Conservation (phyloP, 1,284 basidiomycete species). For the Cryptococcus maquisensis region DNA sequence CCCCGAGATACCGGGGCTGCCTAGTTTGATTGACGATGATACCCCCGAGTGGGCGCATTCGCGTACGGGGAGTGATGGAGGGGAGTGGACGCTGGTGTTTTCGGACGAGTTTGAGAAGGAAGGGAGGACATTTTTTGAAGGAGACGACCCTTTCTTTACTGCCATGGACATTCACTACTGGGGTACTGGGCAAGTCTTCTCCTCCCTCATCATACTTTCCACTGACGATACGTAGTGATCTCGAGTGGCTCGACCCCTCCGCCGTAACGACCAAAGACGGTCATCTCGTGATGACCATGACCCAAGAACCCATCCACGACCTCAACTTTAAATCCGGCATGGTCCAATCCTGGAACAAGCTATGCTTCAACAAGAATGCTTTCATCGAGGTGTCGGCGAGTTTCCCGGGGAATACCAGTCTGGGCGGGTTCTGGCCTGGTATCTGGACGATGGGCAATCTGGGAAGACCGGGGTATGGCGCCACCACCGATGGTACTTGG, state of each 20-base stretch:
- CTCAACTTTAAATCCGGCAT: conserved; percentile 65
- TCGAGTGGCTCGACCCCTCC: conserved; percentile 63
- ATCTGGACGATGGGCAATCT: conserved; percentile 51
- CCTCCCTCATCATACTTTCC: no score
- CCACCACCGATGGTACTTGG: conserved; percentile 64
- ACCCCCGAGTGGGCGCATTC: conserved; percentile 60
- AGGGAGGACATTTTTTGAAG: conserved; percentile 54
- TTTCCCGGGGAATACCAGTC: conserved; percentile 34
- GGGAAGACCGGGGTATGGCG: conserved; percentile 52
- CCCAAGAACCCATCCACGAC: conserved; percentile 61
- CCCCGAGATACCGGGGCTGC: conserved; percentile 55
- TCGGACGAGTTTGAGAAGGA: conserved; percentile 85
- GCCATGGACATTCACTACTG: conserved; percentile 56
- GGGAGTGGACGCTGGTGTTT: conserved; percentile 66
- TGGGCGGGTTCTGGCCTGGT: conserved; percentile 53
- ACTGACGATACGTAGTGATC: conserved; percentile 25
- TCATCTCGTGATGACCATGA: conserved; percentile 71
- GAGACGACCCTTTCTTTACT: conserved; percentile 53
- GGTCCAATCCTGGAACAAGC: conserved; percentile 53
- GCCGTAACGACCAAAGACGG: conserved; percentile 76
- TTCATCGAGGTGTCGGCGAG: conserved; percentile 41
- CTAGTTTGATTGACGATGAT: conserved; percentile 61
- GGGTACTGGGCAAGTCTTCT: conserved; percentile 43
- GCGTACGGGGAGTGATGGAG: conserved; percentile 63
- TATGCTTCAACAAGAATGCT: conserved; percentile 45